Percentiles rank a stretch among this genome's conserved stretches.
Conservation (phyloP, 148 eudicot species). For the Suaeda aralocaspica region DNA sequence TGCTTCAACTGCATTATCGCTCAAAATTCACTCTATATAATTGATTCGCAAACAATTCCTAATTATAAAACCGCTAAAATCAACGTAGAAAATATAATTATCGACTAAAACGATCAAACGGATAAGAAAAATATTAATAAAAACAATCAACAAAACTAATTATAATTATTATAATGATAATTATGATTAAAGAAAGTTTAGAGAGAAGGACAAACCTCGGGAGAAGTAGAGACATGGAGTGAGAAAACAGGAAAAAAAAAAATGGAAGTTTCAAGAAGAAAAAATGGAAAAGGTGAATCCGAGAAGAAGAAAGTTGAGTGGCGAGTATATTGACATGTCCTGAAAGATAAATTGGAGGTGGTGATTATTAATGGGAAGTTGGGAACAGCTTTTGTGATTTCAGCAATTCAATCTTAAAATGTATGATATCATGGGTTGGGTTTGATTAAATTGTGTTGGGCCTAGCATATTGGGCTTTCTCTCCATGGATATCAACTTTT, state of each 20-base stretch:
- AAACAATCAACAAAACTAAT: neutral
- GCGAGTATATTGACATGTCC: neutral
- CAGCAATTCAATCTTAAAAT: too few species aligned
- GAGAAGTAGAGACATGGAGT: conserved; percentile 10
- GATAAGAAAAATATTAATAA: neutral
- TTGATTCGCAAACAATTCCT: neutral
- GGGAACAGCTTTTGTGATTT: neutral
- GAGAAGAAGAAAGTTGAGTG: neutral
- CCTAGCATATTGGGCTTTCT: too few species aligned
- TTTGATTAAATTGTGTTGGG: neutral
- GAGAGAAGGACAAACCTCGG: neutral
- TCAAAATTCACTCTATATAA: neutral
- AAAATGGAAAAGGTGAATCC: neutral
- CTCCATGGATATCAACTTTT: too few species aligned
- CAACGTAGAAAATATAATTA: neutral
- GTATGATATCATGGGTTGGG: neutral
- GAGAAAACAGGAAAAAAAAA: neutral
- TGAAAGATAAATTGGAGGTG: neutral
- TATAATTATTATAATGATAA: neutral
- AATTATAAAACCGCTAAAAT: neutral
- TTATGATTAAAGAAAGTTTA: neutral
- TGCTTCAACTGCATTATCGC: neutral
- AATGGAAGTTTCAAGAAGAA: neutral
- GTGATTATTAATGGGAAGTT: neutral
- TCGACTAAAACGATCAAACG: neutral